Evolutionary conservation across 768 basidiomycete species (phyloP).

Genomic region (Mycena leptocephala): DNA sequence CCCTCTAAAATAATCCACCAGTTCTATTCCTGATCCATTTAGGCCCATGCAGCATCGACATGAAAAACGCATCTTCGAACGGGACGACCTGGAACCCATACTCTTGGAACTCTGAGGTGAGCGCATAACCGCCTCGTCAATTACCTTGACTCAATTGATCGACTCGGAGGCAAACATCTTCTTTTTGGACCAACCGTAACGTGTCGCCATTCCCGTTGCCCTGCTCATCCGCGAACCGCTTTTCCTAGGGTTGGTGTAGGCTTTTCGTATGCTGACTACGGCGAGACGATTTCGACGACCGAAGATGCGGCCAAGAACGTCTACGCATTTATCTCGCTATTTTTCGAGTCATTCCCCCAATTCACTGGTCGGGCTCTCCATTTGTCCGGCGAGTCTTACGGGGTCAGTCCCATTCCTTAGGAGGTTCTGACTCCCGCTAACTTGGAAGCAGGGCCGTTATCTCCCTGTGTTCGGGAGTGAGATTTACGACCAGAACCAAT

Average conservation of each 20-base stretch:
- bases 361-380: constrained; percentile 81
- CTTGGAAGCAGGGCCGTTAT: constrained; percentile 71
- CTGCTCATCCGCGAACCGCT: neutral
- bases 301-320: constrained; percentile 88
- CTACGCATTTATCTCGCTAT: constrained; percentile 82
- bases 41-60: constrained; percentile 68
- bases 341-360: constrained; percentile 85
- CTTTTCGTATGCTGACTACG: constrained; percentile 80
- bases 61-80: constrained; percentile 67
- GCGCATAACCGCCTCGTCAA: too few species aligned
- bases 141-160: too few species aligned
- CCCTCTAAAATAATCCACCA: neutral
- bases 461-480: constrained; percentile 84
- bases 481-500: constrained; percentile 81
- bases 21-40: neutral
- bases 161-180: constrained; percentile 78
- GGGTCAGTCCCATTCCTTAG: constrained; percentile 57
- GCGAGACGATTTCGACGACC: constrained; percentile 79
- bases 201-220: constrained; percentile 10
- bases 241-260: constrained; percentile 74
- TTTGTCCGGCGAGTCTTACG: constrained; percentile 87
- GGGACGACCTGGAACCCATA: constrained; percentile 77
- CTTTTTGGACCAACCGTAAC: constrained; percentile 80
- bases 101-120: constrained; percentile 80
- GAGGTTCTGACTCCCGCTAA: neutral